Evolutionary conservation across 2,329 filamentous ascomycete species (phyloP).

Genomic region (Endocalyx cinctus): DNA sequence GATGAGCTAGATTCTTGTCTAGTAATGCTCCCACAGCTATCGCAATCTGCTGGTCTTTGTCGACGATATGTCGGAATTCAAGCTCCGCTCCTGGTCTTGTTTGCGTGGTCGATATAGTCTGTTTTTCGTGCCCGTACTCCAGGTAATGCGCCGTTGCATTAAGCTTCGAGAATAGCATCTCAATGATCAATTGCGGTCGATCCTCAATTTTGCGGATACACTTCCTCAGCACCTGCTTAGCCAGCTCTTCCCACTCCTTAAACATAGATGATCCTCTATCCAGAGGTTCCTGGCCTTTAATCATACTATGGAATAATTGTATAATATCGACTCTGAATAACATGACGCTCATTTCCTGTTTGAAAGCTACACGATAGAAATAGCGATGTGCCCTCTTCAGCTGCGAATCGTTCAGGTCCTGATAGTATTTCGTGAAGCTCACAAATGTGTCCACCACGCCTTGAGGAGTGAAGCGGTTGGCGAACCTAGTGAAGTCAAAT

Average conservation of each 20-base stretch:
- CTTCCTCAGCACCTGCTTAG: slow-evolving; percentile 76
- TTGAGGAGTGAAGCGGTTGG: slow-evolving; percentile 76
- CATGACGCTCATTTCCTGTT: slow-evolving; percentile 84
- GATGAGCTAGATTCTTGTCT: slow-evolving; percentile 71
- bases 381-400: slow-evolving; percentile 90
- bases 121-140: slow-evolving; percentile 85
- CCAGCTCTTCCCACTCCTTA: slow-evolving; percentile 87
- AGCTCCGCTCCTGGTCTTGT: slow-evolving; percentile 73
- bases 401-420: slow-evolving; percentile 72
- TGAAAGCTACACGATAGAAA: slow-evolving; percentile 91
- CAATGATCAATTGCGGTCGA: slow-evolving; percentile 78
- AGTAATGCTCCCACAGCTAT: slow-evolving; percentile 76
- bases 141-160: slow-evolving; percentile 78
- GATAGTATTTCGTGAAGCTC: slow-evolving; percentile 72
- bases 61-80: slow-evolving; percentile 70
- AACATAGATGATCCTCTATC: slow-evolving; percentile 62
- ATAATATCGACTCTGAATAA: slow-evolving; percentile 90
- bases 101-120: slow-evolving; percentile 56
- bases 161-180: slow-evolving; percentile 93
- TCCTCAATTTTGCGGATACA: slow-evolving; percentile 82
- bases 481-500: slow-evolving; percentile 87
- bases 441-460: slow-evolving; percentile 86
- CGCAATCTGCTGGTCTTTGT: slow-evolving; percentile 66
- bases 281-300: slow-evolving; percentile 79
- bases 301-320: slow-evolving; percentile 81